Conservation (phyloP, 768 basidiomycete genomes). For the Clitopilus hobsonii region DNA sequence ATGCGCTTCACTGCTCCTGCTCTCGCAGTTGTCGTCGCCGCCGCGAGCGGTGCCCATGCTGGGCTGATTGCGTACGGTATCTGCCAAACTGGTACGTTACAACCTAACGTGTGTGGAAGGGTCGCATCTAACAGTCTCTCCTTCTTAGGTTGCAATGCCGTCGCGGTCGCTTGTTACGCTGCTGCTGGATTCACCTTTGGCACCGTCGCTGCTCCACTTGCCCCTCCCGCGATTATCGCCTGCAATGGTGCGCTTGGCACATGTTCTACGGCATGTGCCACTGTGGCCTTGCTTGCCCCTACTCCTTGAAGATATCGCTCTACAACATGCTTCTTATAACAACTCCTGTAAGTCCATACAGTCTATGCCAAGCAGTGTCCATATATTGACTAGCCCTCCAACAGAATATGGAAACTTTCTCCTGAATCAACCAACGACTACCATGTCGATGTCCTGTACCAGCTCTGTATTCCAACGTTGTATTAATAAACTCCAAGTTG, state of each 20-base stretch:
- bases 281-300: conserved; percentile 2
- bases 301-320: conserved; percentile 1
- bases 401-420: too few species aligned
- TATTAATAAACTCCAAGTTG: too few species aligned
- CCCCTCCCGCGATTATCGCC: conserved; percentile 21
- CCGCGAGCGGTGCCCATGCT: conserved; percentile 9
- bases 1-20: conserved; percentile 4
- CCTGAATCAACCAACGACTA: too few species aligned
- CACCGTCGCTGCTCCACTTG: conserved; percentile 16
- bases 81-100: conserved; percentile 34
- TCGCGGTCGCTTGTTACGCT: conserved; percentile 29
- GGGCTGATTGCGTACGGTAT: conserved; percentile 29
- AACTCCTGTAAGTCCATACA: too few species aligned
- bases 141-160: conserved; percentile 20
- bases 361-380: too few species aligned
- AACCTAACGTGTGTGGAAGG: too few species aligned
- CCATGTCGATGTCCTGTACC: too few species aligned
- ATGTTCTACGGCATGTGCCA: conserved; percentile 12
- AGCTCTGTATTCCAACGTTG: too few species aligned
- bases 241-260: conserved; percentile 29
- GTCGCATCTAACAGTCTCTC: not conserved
- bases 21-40: not conserved
- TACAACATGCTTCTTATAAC: too few species aligned
- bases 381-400: too few species aligned
- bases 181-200: conserved; percentile 27